Conservation (phyloP, 2,329 filamentous ascomycete genomes). For the Diaporthe sp. region DNA sequence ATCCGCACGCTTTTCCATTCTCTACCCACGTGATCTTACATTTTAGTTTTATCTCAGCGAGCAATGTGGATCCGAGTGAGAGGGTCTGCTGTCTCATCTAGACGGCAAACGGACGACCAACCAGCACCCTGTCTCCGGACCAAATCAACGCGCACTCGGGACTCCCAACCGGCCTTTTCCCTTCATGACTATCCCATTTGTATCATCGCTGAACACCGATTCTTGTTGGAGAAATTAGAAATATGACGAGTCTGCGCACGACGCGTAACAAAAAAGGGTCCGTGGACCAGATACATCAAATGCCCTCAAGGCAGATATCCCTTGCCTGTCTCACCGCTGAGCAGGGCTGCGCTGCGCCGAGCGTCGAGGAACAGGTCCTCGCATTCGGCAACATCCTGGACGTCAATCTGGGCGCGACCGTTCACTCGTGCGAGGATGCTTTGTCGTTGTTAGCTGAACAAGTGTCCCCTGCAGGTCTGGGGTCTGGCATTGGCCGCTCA, state of each 20-base stretch:
- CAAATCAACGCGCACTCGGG: slow-evolving; percentile 43
- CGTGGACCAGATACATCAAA: slow-evolving; percentile 55
- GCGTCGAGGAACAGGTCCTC: slow-evolving; percentile 89
- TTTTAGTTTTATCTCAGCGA: slow-evolving; percentile 33
- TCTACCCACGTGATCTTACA: slow-evolving; percentile 45
- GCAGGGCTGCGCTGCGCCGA: slow-evolving; percentile 80
- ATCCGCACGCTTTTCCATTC: slow-evolving; percentile 42
- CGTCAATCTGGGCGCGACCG: slow-evolving; percentile 81
- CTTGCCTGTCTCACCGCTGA: slow-evolving; percentile 72
- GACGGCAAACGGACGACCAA: slow-evolving; percentile 37
- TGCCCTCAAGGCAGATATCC: slow-evolving; percentile 74
- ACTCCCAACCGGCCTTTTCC: slow-evolving; percentile 45
- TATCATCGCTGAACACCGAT: slow-evolving; percentile 43
- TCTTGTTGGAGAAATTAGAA: slow-evolving; percentile 46
- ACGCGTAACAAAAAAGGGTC: slow-evolving; percentile 31
- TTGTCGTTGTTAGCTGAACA: slow-evolving; percentile 52
- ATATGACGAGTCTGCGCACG: slow-evolving; percentile 47
- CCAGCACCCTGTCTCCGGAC: slow-evolving; percentile 33
- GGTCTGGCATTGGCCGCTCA: slow-evolving; percentile 53
- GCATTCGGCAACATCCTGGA: slow-evolving; percentile 84
- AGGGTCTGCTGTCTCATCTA: slow-evolving; percentile 35
- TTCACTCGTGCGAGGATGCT: slow-evolving; percentile 91
- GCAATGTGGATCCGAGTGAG: slow-evolving; percentile 31
- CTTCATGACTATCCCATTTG: slow-evolving; percentile 41
- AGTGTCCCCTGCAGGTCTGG: slow-evolving; percentile 43